Base-by-base conservation (phyloP, 106 monocot species). In the Cymbidium sinense region DNA sequence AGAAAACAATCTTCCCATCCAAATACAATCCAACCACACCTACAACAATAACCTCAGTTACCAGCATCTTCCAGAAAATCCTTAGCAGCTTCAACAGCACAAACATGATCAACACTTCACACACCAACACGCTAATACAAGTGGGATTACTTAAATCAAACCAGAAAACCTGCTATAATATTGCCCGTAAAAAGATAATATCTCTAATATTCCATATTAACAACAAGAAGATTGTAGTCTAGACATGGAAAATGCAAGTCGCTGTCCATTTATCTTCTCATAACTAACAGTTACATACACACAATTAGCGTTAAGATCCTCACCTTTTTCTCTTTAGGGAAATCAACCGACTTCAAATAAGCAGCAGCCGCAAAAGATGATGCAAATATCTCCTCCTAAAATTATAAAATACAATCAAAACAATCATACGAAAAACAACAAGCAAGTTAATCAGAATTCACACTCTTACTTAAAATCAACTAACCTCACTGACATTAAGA, bases 301-400 rank as follows among this genome's bases (percentile, higher is more conserved):
- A 35, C 15, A 34, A 70, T 12, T 70, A 23, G 34, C 34, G 3
- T 34, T 25, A 75, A 70, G 20, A 75, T 31, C 44, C 75, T 6
- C 34, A 88, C 96, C 93, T 98, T 98, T 62, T 98, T 94, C 77
- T 98, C 98, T 82, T 92, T 94, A 8, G 94, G 90, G 47, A 94
- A 98, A 74, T 94, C 80, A 43, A 98, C 90, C 2, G 98, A 98
- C 79, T 88, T 89, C 80, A 98, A 85, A 78, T 98, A 98, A 34
- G 94, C 98, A 34, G 98, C 94, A 6, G 94, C 98, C 52, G 98
- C 94, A 79, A 98, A 98, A 31, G 98, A 98, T 13, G 96, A 96
- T 13, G 96, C 96, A 87, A 96, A 96, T 27, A 96, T 96, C 83
- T 93, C 96, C 77, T 96, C 96, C 96, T 93, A 78, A 70, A 70